These are phyloP conservation scores for Yarrowia bubula DNA, from an alignment of 805 yeast genomes.

Conservation along the genomic window DNA sequence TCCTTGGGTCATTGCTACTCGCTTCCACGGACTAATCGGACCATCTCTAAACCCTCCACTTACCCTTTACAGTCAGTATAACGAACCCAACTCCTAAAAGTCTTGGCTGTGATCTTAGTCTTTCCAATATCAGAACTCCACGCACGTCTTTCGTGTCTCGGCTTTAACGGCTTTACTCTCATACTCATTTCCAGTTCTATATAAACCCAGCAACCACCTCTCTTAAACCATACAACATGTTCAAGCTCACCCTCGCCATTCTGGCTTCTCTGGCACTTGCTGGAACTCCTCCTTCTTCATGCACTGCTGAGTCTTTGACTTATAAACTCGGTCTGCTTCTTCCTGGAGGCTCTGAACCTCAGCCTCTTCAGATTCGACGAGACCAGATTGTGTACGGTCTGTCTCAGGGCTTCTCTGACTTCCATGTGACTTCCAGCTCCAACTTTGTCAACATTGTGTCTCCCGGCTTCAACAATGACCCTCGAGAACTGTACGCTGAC, in stretches of 20 bases:
- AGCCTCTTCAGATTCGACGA: not conserved
- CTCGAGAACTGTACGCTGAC: not conserved
- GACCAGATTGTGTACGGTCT: not conserved
- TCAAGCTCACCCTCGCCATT: not conserved
- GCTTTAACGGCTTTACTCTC: not conserved
- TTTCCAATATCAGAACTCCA: too few species aligned
- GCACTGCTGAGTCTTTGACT: not conserved
- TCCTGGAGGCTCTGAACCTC: not conserved
- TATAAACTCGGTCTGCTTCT: not conserved
- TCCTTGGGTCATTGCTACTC: too few species aligned
- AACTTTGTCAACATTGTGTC: not conserved
- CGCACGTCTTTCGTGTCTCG: not conserved
- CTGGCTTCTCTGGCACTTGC: not conserved
- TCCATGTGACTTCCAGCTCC: not conserved
- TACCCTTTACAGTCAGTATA: too few species aligned
- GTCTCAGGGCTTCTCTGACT: not conserved
- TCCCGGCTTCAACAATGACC: not conserved
- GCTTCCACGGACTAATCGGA: too few species aligned
- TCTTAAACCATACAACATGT: not conserved
- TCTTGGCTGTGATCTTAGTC: too few species aligned
- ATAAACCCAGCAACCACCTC: too few species aligned
- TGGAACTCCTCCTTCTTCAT: not conserved
- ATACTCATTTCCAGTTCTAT: too few species aligned
- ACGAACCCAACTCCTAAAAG: too few species aligned
- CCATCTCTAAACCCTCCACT: too few species aligned